Percentiles rank a stretch among this genome's conserved stretches.
Evolutionary conservation across 2,329 filamentous ascomycete species (phyloP).

Genomic region (Aspergillus persii): DNA sequence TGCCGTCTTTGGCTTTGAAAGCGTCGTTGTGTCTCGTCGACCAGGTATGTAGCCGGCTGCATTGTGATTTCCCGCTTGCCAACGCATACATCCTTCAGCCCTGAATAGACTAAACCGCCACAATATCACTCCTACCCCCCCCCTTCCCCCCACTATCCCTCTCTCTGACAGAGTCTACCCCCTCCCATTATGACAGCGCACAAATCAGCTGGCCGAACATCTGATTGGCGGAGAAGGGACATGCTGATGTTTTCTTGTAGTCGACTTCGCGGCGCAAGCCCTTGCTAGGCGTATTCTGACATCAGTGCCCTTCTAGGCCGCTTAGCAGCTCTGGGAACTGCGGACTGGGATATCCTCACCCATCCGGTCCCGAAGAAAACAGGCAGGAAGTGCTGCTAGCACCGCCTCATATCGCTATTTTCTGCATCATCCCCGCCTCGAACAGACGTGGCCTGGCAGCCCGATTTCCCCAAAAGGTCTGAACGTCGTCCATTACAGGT

Average conservation of each 20-base stretch:
- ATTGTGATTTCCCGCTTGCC: constrained; percentile 34
- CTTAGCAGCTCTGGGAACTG: constrained; percentile 17
- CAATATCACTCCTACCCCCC: constrained; percentile 16
- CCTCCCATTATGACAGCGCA: constrained; percentile 28
- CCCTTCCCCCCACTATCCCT: constrained; percentile 19
- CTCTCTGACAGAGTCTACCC: constrained; percentile 10
- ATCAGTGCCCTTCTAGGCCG: constrained; percentile 20
- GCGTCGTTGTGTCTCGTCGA: constrained; percentile 27
- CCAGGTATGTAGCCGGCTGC: constrained; percentile 39
- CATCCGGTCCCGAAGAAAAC: constrained; percentile 10
- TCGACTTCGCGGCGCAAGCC: constrained; percentile 22
- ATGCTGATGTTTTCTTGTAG: constrained; percentile 26
- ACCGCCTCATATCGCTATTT: constrained; percentile 29
- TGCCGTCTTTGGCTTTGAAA: constrained; percentile 23
- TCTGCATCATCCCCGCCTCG: constrained; percentile 13
- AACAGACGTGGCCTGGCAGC: constrained; percentile 25
- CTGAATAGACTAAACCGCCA: constrained; percentile 29
- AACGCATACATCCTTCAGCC: constrained; percentile 40
- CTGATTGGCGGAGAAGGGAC: constrained; percentile 16
- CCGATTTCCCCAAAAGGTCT: constrained; percentile 12
- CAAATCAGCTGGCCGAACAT: constrained; percentile 16
- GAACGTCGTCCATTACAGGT: constrained; percentile 4
- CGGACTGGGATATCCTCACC: constrained; percentile 14
- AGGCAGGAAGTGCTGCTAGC: constrained; percentile 21
- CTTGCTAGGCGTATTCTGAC: constrained; percentile 26